These are phyloP conservation scores for Coniochaeta sp. DNA, from an alignment of 2,329 filamentous ascomycete genomes.

Conservation along the genomic window DNA sequence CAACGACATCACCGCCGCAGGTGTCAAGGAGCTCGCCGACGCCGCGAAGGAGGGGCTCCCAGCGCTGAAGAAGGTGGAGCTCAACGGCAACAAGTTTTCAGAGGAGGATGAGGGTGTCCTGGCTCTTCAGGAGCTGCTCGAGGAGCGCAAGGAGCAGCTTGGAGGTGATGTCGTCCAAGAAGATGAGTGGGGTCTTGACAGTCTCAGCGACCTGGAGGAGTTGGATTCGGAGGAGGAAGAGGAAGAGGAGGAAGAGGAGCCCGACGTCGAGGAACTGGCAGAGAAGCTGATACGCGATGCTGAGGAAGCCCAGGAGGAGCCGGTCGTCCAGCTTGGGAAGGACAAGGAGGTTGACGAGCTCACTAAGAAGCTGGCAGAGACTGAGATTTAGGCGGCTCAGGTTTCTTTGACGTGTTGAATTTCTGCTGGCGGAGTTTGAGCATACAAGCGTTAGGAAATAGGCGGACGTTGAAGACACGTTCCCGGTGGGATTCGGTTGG, in stretches of 20 bases:
- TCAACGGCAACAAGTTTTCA: conserved; percentile 92
- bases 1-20: conserved; percentile 82
- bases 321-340: conserved; percentile 56
- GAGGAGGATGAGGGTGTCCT: conserved; percentile 74
- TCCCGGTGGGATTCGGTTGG: not conserved
- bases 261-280: conserved; percentile 54
- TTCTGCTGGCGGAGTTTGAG: not conserved
- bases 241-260: conserved; percentile 60
- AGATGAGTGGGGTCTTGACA: conserved; percentile 78
- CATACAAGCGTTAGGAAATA: not conserved
- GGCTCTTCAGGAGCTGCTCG: conserved; percentile 63
- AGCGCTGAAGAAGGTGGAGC: conserved; percentile 73
- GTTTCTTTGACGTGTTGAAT: not conserved
- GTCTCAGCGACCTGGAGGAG: conserved; percentile 78
- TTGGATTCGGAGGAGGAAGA: conserved; percentile 59
- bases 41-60: conserved; percentile 66
- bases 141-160: conserved; percentile 68
- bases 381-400: conserved; percentile 44
- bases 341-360: conserved; percentile 77
- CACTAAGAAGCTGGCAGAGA: conserved; percentile 69
- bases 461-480: conserved; percentile 4
- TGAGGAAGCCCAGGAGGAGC: conserved; percentile 65
- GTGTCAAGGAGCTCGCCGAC: conserved; percentile 62
- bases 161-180: conserved; percentile 63
- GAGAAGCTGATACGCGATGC: conserved; percentile 65